Percentiles rank a stretch among this genome's conserved stretches.
phyloP scores from a whole-genome alignment of 2,329 filamentous ascomycete genomes.

The Aspergillus neotritici region DNA sequence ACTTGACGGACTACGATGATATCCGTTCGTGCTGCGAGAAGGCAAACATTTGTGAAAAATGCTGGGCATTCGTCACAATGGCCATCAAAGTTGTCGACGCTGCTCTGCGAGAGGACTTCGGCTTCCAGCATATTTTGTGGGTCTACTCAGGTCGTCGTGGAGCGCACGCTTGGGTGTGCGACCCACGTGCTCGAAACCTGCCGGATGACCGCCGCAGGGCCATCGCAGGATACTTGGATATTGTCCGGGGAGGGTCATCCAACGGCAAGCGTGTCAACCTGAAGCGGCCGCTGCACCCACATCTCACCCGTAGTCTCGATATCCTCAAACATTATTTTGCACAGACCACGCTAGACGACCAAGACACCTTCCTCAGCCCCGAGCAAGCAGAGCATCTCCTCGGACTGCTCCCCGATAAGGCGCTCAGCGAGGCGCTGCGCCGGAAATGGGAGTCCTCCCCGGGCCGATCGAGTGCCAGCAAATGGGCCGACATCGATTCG shows the following conservation, averaged over 20 bases:
- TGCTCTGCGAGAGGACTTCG: constrained; percentile 87
- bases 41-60: constrained; percentile 87
- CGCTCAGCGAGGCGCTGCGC: constrained; percentile 69
- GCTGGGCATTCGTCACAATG: constrained; percentile 98
- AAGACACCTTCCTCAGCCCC: constrained; percentile 74
- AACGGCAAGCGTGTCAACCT: constrained; percentile 82
- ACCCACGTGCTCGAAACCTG: constrained; percentile 75
- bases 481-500: constrained; percentile 92
- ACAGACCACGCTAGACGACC: constrained; percentile 69
- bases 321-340: constrained; percentile 81
- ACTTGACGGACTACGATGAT: constrained; percentile 97
- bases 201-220: constrained; percentile 80
- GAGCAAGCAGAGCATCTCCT: constrained; percentile 73
- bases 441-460: constrained; percentile 89
- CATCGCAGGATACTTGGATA: constrained; percentile 82
- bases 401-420: constrained; percentile 74
- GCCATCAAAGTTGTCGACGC: constrained; percentile 88
- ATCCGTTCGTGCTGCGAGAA: constrained; percentile 92
- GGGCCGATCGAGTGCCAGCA: constrained; percentile 66
- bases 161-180: constrained; percentile 97
- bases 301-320: constrained; percentile 77
- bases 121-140: constrained; percentile 95
- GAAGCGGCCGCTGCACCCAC: constrained; percentile 80
- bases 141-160: constrained; percentile 96
- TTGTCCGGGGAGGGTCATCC: constrained; percentile 80